Percentiles rank a stretch among this genome's conserved stretches.
Evolutionary conservation across 176 grass and related monocot species (phyloP).

Genomic region (Aegilops sharonensis): DNA sequence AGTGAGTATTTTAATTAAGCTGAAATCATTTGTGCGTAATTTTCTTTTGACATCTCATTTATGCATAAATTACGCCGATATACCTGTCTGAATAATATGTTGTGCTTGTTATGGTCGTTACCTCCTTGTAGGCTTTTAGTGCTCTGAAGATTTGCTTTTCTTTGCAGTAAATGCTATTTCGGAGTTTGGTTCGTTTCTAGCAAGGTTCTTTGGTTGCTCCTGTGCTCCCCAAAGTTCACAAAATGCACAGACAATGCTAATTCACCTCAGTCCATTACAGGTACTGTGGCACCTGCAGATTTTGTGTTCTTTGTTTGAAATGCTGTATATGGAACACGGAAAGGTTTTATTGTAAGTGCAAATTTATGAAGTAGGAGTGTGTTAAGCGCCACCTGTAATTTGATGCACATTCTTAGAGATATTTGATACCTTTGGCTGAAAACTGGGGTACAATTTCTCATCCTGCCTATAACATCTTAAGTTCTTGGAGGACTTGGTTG

Average conservation of each 20-base stretch:
- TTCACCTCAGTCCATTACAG: conserved; percentile 61
- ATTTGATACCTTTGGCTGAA: not conserved
- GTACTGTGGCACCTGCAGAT: conserved; percentile 23
- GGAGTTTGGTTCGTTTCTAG: conserved; percentile 44
- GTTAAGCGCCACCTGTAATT: not conserved
- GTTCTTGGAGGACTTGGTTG: not conserved
- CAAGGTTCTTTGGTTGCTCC: conserved; percentile 44
- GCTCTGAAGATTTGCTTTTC: conserved; percentile 2
- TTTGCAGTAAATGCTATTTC: conserved; percentile 55
- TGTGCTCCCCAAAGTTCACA: conserved; percentile 30
- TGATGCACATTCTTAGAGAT: not conserved
- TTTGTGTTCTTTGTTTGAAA: not conserved
- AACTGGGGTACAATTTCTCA: not conserved
- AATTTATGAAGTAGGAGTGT: not conserved
- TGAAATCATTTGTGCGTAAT: not conserved
- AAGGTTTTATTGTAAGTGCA: not conserved
- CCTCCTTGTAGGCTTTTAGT: not conserved
- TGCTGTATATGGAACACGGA: not conserved
- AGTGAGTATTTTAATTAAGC: not conserved
- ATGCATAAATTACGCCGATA: not conserved
- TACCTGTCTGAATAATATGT: not conserved
- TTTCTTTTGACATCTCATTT: not conserved
- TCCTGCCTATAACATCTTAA: not conserved
- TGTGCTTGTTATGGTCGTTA: not conserved
- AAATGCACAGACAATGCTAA: conserved; percentile 26